Evolutionary conservation across 2,329 filamentous ascomycete species (phyloP), one percentile per base, ranked within the genome.

Genomic region (Fusarium protoensiforme): DNA sequence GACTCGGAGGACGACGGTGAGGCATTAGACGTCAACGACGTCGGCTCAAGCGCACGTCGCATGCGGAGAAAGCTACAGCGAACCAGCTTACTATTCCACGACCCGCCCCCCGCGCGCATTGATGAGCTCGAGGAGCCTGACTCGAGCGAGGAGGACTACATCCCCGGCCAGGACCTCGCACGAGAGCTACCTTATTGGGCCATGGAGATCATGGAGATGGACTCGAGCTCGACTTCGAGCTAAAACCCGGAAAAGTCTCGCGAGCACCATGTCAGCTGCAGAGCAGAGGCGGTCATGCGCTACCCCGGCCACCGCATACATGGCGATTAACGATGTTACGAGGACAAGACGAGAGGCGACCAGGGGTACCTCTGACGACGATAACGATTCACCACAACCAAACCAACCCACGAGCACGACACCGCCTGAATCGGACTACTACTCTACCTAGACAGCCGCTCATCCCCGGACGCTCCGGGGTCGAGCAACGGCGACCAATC

Each of bases 81-180:
- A 43, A 85, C 85, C 51, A 83, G 83, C 68, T 74, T 87, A n/a
- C 82, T 85, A 29, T 87, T 88, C 70, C 82, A 85, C 22, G 87
- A 88, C 66, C 86, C 86, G 35, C 85, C 85, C 13, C 83, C 83
- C 57, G 85, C 85, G 13, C 83, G 85, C 39, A 89, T 89, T 65
- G 86, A 88, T 39, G 87, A 89, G 79, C 81, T 87, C 2, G 87
- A 88, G 18, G 87, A 89, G 77, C 87, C 87, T 13, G 83, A 85
- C 65, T 87, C 85, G 27, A 84, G 83, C 66, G 85, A 86, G 27
- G 85, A 87, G 43, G 85, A 86, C 58, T 79, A 79, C 51, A 75
- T 81, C 16, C 79, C 83, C 11, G 81, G 83, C 24, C 81, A 84
- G 60, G 77, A 80, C n/a, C 80, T 88, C 20, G 85, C 85, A 6